Base-by-base conservation (phyloP, 2,329 filamentous ascomycete genomes). In the Hypoxylon sp. region DNA sequence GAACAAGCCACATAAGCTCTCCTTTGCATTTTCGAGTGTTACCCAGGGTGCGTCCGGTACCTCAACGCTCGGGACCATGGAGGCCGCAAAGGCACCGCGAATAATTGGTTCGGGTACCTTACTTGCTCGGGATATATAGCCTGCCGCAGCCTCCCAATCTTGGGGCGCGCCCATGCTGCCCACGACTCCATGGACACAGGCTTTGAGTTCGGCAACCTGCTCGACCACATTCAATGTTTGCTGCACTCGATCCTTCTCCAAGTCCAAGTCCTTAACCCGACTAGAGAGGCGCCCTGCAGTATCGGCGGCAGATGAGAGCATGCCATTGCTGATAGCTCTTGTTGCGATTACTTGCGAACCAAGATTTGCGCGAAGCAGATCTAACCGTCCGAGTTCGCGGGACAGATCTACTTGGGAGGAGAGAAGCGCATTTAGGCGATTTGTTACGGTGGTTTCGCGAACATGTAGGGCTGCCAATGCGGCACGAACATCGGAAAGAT, bases 111-210 rank as follows among this genome's bases (percentile, higher is more conserved):
- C 80, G 0, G 93, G 92, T 8, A 99, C 86, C 61, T 88, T 86
- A 53, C 86, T 86, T 5, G 94, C 92, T 32, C 93, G 84, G 57
- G 89, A 84, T 51, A 99, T 81, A 71, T 97, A 97, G 35, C 83
- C 89, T 2, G 94, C 94, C 3, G 94, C 94, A 2, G 91, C 94
- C 72, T 99, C 94, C 94, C 94, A 99, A 75, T 99, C 94, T 72
- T 99, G 94, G 30, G 94, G 91, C 3, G 92, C 93, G 23, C 93
- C 94, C 94, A 99, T 99, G 52, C 90, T 95, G 12, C 92, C 94
- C 17, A 93, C 87, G 7, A 97, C 92, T 31, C 94, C 94, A 53
- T 97, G 84, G 25, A 97, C 90, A 69, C 94, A 99, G 6, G 94
- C 90, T 74, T 97, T 97, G 60, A 99, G 86, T 78, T 99, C 94